Evolutionary conservation across 179 eudicot genomes (phyloP).

Genomic region (Silene vulgaris): DNA sequence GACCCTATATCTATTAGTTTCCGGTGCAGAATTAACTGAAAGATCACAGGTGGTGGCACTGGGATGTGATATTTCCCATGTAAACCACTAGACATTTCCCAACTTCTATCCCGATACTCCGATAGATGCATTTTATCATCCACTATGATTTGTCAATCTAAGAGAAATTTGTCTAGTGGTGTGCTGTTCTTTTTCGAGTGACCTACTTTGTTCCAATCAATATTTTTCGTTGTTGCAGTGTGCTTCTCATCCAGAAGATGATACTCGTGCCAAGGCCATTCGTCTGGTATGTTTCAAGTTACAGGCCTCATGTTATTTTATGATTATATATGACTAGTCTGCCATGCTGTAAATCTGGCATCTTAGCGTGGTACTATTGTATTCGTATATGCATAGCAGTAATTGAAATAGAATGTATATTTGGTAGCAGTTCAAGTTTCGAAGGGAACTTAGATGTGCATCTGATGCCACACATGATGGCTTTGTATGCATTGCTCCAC

Average conservation of each 20-base stretch:
- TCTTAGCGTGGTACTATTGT: slow-evolving; percentile 5
- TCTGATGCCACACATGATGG: not conserved
- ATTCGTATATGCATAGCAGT: not conserved
- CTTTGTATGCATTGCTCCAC: not conserved
- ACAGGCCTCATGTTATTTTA: not conserved
- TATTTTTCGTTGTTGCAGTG: slow-evolving; percentile 58
- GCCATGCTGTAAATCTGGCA: not conserved
- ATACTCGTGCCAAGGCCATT: slow-evolving; percentile 81
- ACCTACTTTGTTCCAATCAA: slow-evolving; percentile 18
- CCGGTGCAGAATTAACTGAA: not conserved
- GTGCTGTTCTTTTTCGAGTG: not conserved
- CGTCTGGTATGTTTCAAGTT: slow-evolving; percentile 60
- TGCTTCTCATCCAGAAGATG: slow-evolving; percentile 80
- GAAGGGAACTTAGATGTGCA: not conserved
- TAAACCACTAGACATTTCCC: not conserved
- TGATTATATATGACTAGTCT: slow-evolving; percentile 7
- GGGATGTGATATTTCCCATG: not conserved
- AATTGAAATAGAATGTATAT: too few species aligned
- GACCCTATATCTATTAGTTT: not conserved
- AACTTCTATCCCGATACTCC: not conserved
- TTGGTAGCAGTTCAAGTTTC: too few species aligned
- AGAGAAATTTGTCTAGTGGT: not conserved
- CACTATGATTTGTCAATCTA: not conserved
- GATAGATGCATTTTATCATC: not conserved
- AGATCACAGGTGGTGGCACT: not conserved